phyloP scores from a whole-genome alignment of 345 rosid genomes.

The Iberis pinnata region DNA sequence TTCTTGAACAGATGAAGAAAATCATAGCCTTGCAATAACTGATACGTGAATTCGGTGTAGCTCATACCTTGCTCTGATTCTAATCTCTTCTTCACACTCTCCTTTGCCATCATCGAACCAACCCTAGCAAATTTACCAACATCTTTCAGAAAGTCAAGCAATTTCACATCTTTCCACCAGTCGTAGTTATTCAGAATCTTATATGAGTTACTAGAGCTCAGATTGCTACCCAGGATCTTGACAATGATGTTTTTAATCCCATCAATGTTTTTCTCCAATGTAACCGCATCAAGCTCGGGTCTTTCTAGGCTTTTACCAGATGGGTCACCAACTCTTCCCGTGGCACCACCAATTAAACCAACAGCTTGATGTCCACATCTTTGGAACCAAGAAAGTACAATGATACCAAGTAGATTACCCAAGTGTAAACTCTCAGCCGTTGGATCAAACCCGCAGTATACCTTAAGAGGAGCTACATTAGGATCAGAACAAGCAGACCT shows the following conservation, averaged over 20 bases:
- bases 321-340: conserved; percentile 88
- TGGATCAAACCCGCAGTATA: conserved; percentile 95
- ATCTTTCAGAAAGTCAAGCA: conserved; percentile 70
- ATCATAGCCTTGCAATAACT: conserved; percentile 88
- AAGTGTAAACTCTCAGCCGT: conserved; percentile 89
- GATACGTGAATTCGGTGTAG: conserved; percentile 86
- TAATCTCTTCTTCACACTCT: conserved; percentile 86
- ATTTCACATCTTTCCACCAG: conserved; percentile 85
- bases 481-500: conserved; percentile 51
- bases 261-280: conserved; percentile 49
- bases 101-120: conserved; percentile 80
- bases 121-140: conserved; percentile 84
- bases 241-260: conserved; percentile 48
- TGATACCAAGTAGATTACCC: conserved; percentile 84
- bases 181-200: conserved; percentile 74
- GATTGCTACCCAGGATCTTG: conserved; percentile 35
- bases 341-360: conserved; percentile 91
- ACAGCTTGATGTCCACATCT: conserved; percentile 83
- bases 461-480: conserved; percentile 40
- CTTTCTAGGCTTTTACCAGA: conserved; percentile 89
- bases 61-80: conserved; percentile 96
- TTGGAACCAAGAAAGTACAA: conserved; percentile 92
- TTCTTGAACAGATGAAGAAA: conserved; percentile 59
- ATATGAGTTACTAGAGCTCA: conserved; percentile 22
- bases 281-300: conserved; percentile 59